Evolutionary conservation across 768 basidiomycete species (phyloP).

Genomic region (Exidia glandulosa): DNA sequence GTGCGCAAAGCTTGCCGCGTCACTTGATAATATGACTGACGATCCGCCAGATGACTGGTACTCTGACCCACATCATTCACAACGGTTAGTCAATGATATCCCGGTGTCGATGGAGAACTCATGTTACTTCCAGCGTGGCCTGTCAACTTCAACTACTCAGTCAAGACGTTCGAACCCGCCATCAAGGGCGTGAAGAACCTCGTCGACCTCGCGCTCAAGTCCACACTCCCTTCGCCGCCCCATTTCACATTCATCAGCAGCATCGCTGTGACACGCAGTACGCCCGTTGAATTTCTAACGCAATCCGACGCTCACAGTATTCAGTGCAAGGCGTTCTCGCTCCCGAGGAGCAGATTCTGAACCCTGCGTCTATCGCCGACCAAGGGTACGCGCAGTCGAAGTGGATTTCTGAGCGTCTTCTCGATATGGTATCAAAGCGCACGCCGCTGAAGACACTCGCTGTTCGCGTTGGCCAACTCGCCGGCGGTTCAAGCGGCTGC

Average conservation of each 20-base stretch:
- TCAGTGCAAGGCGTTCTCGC: background rate
- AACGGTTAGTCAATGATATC: background rate
- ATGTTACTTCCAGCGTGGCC: conserved; percentile 20
- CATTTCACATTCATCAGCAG: conserved; percentile 33
- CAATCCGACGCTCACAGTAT: background rate
- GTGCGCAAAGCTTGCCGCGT: conserved; percentile 13
- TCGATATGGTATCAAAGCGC: conserved; percentile 18
- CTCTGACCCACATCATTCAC: background rate
- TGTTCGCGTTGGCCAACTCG: conserved; percentile 29
- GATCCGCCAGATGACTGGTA: background rate
- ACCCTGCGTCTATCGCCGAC: background rate
- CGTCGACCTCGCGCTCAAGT: conserved; percentile 24
- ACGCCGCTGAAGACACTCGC: conserved; percentile 22
- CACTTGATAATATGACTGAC: background rate
- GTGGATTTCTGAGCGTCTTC: conserved; percentile 25
- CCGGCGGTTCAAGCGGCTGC: conserved; percentile 23
- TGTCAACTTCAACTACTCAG: conserved; percentile 30
- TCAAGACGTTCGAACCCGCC: conserved; percentile 33
- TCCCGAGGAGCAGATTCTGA: background rate
- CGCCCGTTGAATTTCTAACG: conserved; percentile 1
- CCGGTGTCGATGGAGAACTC: background rate
- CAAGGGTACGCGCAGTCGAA: conserved; percentile 38
- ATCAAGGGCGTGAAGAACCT: conserved; percentile 29
- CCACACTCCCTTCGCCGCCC: conserved; percentile 17
- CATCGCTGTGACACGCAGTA: conserved; percentile 23